Evolutionary conservation across 208 protist species (phyloP).

Genomic region (Herpetomonas tarakana): DNA sequence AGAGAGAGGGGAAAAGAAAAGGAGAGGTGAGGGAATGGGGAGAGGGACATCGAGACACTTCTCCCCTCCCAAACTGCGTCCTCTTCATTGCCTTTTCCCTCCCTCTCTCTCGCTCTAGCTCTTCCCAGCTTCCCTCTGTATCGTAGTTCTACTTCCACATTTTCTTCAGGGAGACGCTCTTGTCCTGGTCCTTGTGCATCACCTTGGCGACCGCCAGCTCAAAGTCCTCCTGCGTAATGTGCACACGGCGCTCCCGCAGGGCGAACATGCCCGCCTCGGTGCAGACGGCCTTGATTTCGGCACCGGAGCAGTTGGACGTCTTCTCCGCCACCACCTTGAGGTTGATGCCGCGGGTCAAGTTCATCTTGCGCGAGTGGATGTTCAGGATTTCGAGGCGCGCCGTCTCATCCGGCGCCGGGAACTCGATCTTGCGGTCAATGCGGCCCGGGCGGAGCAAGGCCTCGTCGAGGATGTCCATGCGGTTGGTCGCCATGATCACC

Average conservation of each 20-base stretch:
- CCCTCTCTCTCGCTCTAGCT: no score
- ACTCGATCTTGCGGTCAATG: slow-evolving; percentile 99
- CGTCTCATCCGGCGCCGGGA: slow-evolving; percentile 94
- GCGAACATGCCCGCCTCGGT: slow-evolving; percentile 99
- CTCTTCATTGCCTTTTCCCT: no score
- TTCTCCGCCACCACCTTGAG: slow-evolving; percentile 97
- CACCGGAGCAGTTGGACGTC: slow-evolving; percentile 97
- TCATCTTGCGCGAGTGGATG: slow-evolving; percentile 99
- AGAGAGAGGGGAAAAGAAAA: no score
- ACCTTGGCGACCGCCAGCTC: slow-evolving; percentile 99
- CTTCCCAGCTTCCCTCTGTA: no score
- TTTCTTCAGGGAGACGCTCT: slow-evolving; percentile 97
- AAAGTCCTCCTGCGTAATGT: slow-evolving; percentile 99
- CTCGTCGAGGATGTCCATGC: slow-evolving; percentile 99
- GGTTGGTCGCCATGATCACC: slow-evolving; percentile 99
- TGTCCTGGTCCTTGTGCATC: slow-evolving; percentile 98
- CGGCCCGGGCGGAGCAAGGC: slow-evolving; percentile 99
- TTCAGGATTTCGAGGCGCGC: slow-evolving; percentile 98
- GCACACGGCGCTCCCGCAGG: slow-evolving; percentile 98
- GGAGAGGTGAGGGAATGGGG: no score
- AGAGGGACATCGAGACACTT: no score
- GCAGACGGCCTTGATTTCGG: slow-evolving; percentile 97
- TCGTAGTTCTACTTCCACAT: slow-evolving; percentile 97
- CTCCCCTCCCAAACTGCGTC: no score
- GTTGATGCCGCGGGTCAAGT: slow-evolving; percentile 99